Percentiles rank a stretch among this genome's conserved stretches.
Conservation (phyloP, 148 eudicot species). For the Polygonum maritimum region DNA sequence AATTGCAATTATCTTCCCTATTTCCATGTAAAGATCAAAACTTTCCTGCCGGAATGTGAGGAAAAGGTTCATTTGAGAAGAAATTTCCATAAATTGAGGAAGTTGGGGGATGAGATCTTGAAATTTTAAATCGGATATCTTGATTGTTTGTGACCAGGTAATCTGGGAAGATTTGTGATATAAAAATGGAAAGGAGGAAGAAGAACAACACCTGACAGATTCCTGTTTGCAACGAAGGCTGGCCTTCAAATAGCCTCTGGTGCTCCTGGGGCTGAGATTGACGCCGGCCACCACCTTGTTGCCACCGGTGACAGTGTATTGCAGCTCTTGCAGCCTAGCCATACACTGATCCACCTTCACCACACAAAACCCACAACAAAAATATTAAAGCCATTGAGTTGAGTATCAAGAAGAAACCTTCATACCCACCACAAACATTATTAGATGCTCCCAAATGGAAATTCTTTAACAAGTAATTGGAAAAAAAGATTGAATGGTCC, state of each 20-base stretch:
- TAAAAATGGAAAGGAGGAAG: neutral
- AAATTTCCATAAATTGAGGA: too few species aligned
- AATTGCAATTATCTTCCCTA: too few species aligned
- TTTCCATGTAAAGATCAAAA: neutral
- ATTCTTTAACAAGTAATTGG: neutral
- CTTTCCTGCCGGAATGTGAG: neutral
- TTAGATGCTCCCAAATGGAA: neutral
- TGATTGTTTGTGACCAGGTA: too few species aligned
- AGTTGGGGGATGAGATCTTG: too few species aligned
- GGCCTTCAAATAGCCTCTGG: constrained; percentile 49
- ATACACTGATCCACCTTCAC: constrained; percentile 83
- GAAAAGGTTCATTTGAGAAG: neutral
- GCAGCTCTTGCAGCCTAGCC: constrained; percentile 87
- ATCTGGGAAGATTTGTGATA: too few species aligned
- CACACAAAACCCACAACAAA: neutral
- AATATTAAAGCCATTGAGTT: neutral
- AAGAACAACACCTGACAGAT: constrained; percentile 35
- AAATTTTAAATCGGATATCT: too few species aligned
- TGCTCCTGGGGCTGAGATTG: constrained; percentile 60
- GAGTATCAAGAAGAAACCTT: neutral
- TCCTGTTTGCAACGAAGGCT: constrained; percentile 84
- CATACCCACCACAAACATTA: neutral
- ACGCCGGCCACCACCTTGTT: constrained; percentile 48
- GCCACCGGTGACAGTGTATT: constrained; percentile 76
- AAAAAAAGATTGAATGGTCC: neutral